Evolutionary conservation across 495 filamentous ascomycete species (phyloP).

Genomic region (Aspergillus biplanus): DNA sequence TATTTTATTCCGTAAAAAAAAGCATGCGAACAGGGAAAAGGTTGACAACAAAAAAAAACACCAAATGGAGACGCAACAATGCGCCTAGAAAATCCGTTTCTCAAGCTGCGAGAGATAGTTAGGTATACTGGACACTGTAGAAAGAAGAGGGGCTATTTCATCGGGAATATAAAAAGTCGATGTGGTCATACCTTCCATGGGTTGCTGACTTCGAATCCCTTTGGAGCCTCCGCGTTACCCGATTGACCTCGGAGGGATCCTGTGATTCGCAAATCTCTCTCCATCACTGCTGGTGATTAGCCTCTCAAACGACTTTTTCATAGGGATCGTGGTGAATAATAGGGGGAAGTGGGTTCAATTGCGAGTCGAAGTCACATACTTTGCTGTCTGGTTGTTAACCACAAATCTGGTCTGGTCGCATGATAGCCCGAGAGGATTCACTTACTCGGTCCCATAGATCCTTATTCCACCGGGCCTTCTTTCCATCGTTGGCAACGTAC

Average conservation of each 20-base stretch:
- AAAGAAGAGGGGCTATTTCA: not conserved
- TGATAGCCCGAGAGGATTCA: slow-evolving; percentile 20
- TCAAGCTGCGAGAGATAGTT: slow-evolving; percentile 37
- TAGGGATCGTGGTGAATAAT: not conserved
- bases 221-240: slow-evolving; percentile 75
- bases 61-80: slow-evolving; percentile 3
- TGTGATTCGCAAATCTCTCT: slow-evolving; percentile 88
- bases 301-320: not conserved
- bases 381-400: slow-evolving; percentile 64
- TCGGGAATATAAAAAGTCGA: not conserved
- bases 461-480: slow-evolving; percentile 77
- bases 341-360: not conserved
- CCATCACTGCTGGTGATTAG: slow-evolving; percentile 77
- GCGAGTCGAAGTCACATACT: slow-evolving; percentile 56
- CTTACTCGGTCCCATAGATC: slow-evolving; percentile 95
- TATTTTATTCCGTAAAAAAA: slow-evolving; percentile 23
- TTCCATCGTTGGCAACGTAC: slow-evolving; percentile 83
- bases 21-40: slow-evolving; percentile 20
- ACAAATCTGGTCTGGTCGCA: slow-evolving; percentile 26
- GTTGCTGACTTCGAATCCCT: slow-evolving; percentile 92
- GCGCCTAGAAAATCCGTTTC: slow-evolving; percentile 45
- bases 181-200: slow-evolving; percentile 77
- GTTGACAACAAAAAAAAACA: slow-evolving; percentile 11
- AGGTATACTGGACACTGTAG: slow-evolving; percentile 14
- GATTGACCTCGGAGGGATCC: slow-evolving; percentile 84